Evolutionary conservation across 805 yeast genomes (phyloP), one percentile per base, ranked within the genome.

Genomic region (Saturnispora saitoi): DNA sequence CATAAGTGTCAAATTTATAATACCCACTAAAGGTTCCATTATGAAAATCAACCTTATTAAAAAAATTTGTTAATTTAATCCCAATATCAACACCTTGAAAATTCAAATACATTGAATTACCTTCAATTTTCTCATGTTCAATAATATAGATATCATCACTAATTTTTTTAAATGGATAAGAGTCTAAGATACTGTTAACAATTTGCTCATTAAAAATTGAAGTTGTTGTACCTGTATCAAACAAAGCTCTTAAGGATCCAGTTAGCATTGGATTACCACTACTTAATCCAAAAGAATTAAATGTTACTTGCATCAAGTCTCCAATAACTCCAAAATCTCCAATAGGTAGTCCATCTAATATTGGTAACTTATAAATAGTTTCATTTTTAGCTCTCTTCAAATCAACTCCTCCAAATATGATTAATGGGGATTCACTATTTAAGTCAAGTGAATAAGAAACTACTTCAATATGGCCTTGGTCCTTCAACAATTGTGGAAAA

Each of bases 391-490:
- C 42, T 29, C 20, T 30, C 3, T n/a, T 26, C 30, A 40, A 24
- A 15, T 48, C 48, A 24, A 45, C 38, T 15, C 37, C 48, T 12
- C 51, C 51, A 40, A 45, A 44, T 19, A 48, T 12, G 11, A 45
- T 17, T n/a, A 32, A 17, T 8, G 47, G 45, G 17, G 15, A 26
- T 8, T 40, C 12, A 7, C 12, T 15, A 30, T 30, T 32, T 4
- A 48, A 36, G 17, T 40, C 26, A 8, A 45, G 7, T 3, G 48
- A 45, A 19, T 40, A 44, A 2, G 45, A n/a, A 14, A 17, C 40
- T 6, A 28, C n/a, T 5, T 34, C 34, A 30, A 48, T 45, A n/a
- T 26, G 12, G 0, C 48, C 51, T 4, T 34, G 17, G 10, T 29
- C 17, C 34, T 45, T 40, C 30, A 48, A 32, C 4, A 12, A 20